phyloP scores from a whole-genome alignment of 2,329 filamentous ascomycete genomes.

The Exophiala mesophila region DNA sequence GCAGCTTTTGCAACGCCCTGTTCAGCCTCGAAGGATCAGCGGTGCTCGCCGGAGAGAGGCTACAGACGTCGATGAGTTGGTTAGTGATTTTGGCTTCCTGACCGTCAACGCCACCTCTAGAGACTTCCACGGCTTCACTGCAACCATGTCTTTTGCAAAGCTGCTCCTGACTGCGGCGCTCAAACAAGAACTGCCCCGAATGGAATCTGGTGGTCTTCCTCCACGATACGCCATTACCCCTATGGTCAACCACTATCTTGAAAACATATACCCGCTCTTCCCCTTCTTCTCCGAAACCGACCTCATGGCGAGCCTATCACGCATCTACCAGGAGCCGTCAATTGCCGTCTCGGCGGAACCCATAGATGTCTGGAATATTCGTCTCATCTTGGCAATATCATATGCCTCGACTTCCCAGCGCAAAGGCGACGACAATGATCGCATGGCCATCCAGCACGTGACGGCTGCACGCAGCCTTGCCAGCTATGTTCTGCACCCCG shows the following conservation, averaged over 20 bases:
- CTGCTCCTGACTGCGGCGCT: conserved; percentile 78
- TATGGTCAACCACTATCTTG: conserved; percentile 77
- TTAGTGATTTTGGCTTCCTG: conserved; percentile 91
- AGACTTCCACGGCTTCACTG: conserved; percentile 85
- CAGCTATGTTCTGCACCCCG: conserved; percentile 78
- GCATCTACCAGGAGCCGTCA: conserved; percentile 62
- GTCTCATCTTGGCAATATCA: conserved; percentile 82
- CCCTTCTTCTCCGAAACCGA: conserved; percentile 78
- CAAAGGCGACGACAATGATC: conserved; percentile 59
- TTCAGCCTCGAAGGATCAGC: conserved; percentile 29
- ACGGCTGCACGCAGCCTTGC: conserved; percentile 68
- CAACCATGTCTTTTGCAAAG: conserved; percentile 86
- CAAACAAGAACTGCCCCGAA: conserved; percentile 65
- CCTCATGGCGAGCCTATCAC: conserved; percentile 73
- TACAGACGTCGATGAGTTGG: conserved; percentile 81
- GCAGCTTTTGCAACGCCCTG: conserved; percentile 29
- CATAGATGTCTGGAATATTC: conserved; percentile 79
- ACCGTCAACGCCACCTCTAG: conserved; percentile 91
- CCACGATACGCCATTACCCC: conserved; percentile 62
- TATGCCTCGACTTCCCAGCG: conserved; percentile 67
- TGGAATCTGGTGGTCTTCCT: conserved; percentile 59
- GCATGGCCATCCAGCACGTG: conserved; percentile 56
- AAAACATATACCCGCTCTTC: conserved; percentile 72
- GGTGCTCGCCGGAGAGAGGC: conserved; percentile 59
- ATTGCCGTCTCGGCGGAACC: conserved; percentile 37